Evolutionary conservation across 2,329 filamentous ascomycete species (phyloP).

Genomic region (Cordyceps cicadae): DNA sequence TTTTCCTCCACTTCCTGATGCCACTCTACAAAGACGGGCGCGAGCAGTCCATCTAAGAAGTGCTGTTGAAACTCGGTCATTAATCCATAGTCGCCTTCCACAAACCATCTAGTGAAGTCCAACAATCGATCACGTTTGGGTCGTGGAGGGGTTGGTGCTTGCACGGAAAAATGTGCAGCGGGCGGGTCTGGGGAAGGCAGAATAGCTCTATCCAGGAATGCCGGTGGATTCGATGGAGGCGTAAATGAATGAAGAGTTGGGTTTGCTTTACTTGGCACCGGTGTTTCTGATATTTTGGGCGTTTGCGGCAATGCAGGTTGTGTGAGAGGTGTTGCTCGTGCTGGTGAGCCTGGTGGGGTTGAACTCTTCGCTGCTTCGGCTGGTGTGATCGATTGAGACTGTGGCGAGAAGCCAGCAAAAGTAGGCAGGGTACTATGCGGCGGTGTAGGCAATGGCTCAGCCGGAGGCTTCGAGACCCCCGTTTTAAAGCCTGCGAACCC

Average conservation of each 20-base stretch:
- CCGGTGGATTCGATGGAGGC: neutral
- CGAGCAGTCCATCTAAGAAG: constrained; percentile 37
- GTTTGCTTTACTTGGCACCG: constrained; percentile 1
- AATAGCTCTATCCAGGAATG: neutral
- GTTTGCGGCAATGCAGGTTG: constrained; percentile 4
- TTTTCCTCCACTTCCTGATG: constrained; percentile 33
- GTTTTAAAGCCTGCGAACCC: neutral
- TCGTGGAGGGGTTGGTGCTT: constrained; percentile 9
- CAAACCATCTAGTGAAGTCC: constrained; percentile 46
- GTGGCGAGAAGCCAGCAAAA: neutral
- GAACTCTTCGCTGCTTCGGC: neutral
- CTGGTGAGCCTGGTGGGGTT: constrained; percentile 7
- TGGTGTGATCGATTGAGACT: neutral
- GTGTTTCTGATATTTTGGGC: neutral
- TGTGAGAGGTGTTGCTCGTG: constrained; percentile 11
- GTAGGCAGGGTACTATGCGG: neutral
- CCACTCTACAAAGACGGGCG: constrained; percentile 32
- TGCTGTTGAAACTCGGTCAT: constrained; percentile 42
- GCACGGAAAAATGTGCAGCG: neutral
- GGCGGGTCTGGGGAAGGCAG: neutral
- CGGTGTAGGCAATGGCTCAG: neutral
- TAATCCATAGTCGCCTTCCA: constrained; percentile 44
- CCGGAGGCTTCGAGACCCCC: neutral
- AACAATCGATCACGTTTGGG: constrained; percentile 34
- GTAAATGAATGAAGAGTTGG: neutral